Base-by-base conservation (phyloP, 331 rosid genomes). In the Saraca asoca region DNA sequence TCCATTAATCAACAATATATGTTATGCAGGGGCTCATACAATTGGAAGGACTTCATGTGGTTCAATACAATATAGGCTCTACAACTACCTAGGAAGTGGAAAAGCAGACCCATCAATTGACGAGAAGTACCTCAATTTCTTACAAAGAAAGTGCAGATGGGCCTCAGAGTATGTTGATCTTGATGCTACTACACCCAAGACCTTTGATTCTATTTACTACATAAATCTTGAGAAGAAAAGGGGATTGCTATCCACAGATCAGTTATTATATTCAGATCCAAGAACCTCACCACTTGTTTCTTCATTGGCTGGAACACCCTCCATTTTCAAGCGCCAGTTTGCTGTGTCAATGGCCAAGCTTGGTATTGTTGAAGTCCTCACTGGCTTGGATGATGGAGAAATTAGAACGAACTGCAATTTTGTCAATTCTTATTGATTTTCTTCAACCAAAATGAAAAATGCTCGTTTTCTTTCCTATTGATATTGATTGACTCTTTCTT, bases 101-200 rank as follows among this genome's bases (percentile, higher is more conserved):
- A 82, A 71, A 72, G 58, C 83, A 12, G 95, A 89, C 82, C 85
- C 87, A 50, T 57, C 88, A 10, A 16, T 87, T 12, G 71, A 81
- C 63, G 44, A 74, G 0, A 67, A 67, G 43, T 89, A 87, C 70
- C 24, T 84, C 0, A 87, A 78, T 65, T 93, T 71, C 80, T 82
- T 85, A 85, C 78, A 73, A 63, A 85, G 95, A 51, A 87, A 88
- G 71, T 85, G 96, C 56, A 71, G 95, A 82, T 93, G 96, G 98
- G 91, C 84, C 5, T 84, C 90, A 0, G 95, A 89, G 4, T 85
- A 81, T 67, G 90, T 84, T n/a, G 85, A 87, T 19, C 91, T 90
- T 15, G 98, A 93, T 80, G 87, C 91, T 0, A 70, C 72, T 49
- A 87, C 90, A 7, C 94, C 96, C 4, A 78, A 7, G 12, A 45